phyloP scores from a whole-genome alignment of 345 rosid genomes.

The Conringia planisiliqua region DNA sequence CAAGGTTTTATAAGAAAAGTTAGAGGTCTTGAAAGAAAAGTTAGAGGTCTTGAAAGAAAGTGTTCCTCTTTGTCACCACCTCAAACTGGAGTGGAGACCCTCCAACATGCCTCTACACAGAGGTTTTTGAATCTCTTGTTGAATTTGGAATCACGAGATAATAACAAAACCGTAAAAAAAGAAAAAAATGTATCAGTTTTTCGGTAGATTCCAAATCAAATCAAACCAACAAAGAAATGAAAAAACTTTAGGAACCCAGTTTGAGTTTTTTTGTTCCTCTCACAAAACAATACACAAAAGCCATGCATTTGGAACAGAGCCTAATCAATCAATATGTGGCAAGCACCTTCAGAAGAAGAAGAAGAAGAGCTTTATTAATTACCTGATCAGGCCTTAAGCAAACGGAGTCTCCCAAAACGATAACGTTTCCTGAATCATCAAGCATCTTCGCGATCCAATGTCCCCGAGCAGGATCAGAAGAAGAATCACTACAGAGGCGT shows the following conservation, averaged over 20 bases:
- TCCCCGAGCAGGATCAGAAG: slow-evolving; percentile 55
- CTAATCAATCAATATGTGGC: neutral
- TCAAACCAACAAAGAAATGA: neutral
- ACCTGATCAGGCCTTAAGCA: slow-evolving; percentile 83
- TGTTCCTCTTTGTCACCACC: slow-evolving; percentile 38
- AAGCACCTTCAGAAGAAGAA: slow-evolving; percentile 12
- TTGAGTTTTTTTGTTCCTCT: neutral
- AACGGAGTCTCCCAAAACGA: slow-evolving; percentile 65
- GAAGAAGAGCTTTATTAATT: neutral
- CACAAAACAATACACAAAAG: neutral
- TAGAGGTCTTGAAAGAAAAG: slow-evolving; percentile 27
- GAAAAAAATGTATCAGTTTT: slow-evolving; percentile 50
- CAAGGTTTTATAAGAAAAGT: slow-evolving; percentile 10
- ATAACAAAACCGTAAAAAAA: slow-evolving; percentile 41
- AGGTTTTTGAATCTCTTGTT: slow-evolving; percentile 46
- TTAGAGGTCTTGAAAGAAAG: slow-evolving; percentile 33
- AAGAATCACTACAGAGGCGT: slow-evolving; percentile 50
- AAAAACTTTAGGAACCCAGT: slow-evolving; percentile 19
- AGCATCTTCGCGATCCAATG: slow-evolving; percentile 52
- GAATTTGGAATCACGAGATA: slow-evolving; percentile 39
- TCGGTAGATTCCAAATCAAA: slow-evolving; percentile 28
- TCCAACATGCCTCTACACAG: slow-evolving; percentile 36
- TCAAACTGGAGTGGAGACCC: slow-evolving; percentile 35
- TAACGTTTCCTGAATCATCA: slow-evolving; percentile 76
- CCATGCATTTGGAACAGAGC: slow-evolving; percentile 15